phyloP scores from a whole-genome alignment of 352 stramenopile species.

The Thraustochytrium sp. region DNA sequence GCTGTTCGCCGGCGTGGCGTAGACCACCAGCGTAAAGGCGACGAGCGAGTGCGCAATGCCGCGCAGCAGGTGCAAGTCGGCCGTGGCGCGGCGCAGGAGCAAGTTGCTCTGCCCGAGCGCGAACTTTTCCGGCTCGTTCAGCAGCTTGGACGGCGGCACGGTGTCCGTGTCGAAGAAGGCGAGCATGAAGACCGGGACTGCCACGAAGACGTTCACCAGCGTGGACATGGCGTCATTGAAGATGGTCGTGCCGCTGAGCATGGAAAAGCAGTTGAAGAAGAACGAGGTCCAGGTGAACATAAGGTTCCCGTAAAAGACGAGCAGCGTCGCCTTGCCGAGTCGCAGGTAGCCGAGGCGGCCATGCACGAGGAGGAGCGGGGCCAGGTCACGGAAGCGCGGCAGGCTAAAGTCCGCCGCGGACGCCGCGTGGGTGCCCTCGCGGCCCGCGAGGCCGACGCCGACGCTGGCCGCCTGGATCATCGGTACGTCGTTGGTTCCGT shows the following conservation, averaged over 20 bases:
- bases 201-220: constrained; percentile 9
- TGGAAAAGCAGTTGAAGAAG: background rate
- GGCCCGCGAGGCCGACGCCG: constrained; percentile 70
- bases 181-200: constrained; percentile 31
- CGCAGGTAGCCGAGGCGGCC: constrained; percentile 75
- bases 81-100: background rate
- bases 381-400: constrained; percentile 79
- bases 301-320: constrained; percentile 89
- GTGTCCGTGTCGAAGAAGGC: constrained; percentile 11
- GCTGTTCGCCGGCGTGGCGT: background rate
- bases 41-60: background rate
- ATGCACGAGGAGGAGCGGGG: constrained; percentile 79
- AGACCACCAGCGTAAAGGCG: background rate
- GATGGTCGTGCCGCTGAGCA: constrained; percentile 33
- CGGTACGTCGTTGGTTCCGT: constrained; percentile 78
- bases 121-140: background rate
- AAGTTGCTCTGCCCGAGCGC: background rate
- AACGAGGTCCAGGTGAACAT: constrained; percentile 56
- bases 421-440: constrained; percentile 78
- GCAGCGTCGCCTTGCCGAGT: constrained; percentile 71
- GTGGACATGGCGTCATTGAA: constrained; percentile 59
- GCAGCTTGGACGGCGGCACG: background rate
- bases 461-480: constrained; percentile 83
- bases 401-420: constrained; percentile 86
- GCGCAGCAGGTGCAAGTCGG: background rate